A percentile compares a stretch with the other conserved stretches of the same genome.
phyloP scores from a whole-genome alignment of 257 asterid genomes.

The Ajuga chamaepitys region DNA sequence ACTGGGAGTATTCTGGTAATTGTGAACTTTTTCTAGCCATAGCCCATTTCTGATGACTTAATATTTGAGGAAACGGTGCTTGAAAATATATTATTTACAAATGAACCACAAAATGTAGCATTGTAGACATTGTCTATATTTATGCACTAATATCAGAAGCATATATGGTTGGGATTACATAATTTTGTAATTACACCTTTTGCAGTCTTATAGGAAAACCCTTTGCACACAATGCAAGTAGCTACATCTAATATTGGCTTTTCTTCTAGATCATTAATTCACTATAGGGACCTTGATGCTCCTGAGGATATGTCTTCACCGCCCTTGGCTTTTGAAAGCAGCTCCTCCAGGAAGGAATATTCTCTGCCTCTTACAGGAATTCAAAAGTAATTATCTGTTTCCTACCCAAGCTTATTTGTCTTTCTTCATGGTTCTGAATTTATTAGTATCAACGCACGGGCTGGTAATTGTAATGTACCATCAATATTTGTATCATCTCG shows the following conservation, averaged over 20 bases:
- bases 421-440: conserved; percentile 8
- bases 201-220: too few species aligned
- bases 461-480: neutral
- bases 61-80: neutral
- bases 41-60: neutral
- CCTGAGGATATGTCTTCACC: conserved; percentile 36
- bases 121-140: neutral
- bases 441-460: neutral
- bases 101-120: neutral
- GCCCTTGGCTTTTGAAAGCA: conserved; percentile 26
- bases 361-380: conserved; percentile 21
- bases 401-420: conserved; percentile 2
- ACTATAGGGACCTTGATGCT: conserved; percentile 53
- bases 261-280: conserved; percentile 30
- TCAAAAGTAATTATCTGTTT: conserved; percentile 21
- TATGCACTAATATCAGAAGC: conserved; percentile 6
- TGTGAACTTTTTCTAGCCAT: neutral
- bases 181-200: neutral
- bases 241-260: conserved; percentile 15
- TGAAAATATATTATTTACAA: neutral
- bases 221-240: conserved; percentile 1
- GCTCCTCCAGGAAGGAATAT: conserved; percentile 23
- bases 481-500: neutral
- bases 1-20: neutral
- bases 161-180: neutral